A percentile compares a stretch with the other conserved stretches of the same genome.
phyloP scores from a whole-genome alignment of 805 yeast genomes.

The Metschnikowia colocasiae region DNA sequence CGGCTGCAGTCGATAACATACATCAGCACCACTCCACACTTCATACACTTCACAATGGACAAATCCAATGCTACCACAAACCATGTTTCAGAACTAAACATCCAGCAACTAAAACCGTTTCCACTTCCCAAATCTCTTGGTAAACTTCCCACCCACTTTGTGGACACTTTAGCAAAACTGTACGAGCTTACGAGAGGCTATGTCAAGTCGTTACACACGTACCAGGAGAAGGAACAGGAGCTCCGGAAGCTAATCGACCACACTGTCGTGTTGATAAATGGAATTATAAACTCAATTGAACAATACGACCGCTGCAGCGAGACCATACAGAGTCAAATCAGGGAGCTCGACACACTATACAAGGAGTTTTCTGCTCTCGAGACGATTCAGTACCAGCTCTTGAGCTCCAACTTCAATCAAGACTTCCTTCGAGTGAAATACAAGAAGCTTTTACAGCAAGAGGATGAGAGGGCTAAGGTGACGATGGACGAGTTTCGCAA shows the following conservation, averaged over 20 bases:
- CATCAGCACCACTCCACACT: too few relatives aligned
- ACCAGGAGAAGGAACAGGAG: slow-evolving; percentile 21
- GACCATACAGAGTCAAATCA: slow-evolving; percentile 24
- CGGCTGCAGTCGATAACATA: too few relatives aligned
- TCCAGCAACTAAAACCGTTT: slow-evolving; percentile 14
- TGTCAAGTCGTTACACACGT: slow-evolving; percentile 22
- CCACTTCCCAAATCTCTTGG: slow-evolving; percentile 30
- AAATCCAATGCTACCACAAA: neutral
- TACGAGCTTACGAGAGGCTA: slow-evolving; percentile 28
- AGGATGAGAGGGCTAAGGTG: slow-evolving; percentile 6
- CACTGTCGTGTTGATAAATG: slow-evolving; percentile 19
- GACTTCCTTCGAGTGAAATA: slow-evolving; percentile 18
- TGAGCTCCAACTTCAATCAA: slow-evolving; percentile 35
- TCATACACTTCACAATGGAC: neutral
- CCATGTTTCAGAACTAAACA: neutral
- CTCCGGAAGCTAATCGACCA: slow-evolving; percentile 18
- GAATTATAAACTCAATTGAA: slow-evolving; percentile 18
- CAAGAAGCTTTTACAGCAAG: slow-evolving; percentile 7
- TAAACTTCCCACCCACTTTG: slow-evolving; percentile 26
- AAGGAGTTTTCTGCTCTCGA: slow-evolving; percentile 34
- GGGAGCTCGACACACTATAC: slow-evolving; percentile 24
- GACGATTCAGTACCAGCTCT: slow-evolving; percentile 36
- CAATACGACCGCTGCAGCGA: slow-evolving; percentile 18
- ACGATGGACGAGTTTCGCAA: slow-evolving; percentile 4
- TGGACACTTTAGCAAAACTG: slow-evolving; percentile 26